Percentiles rank a stretch among this genome's conserved stretches.
These are phyloP conservation scores for Cucurbita pepo DNA, from an alignment of 306 rosid genomes.

Conservation along the genomic window DNA sequence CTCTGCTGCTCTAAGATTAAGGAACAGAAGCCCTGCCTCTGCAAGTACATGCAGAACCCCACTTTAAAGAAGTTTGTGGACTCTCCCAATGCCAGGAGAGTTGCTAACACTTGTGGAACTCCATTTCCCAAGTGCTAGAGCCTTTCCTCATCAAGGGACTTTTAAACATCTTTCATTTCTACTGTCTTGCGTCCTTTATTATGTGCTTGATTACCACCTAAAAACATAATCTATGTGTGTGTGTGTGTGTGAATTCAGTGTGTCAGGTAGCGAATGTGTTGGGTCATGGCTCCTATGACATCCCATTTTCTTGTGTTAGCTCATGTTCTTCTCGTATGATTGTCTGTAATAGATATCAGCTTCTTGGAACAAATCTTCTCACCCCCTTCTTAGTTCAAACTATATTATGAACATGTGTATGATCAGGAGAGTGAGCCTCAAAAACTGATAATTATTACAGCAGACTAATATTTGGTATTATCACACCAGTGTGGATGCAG, in stretches of 20 bases:
- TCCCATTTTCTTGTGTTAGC: background rate
- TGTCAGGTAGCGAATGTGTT: background rate
- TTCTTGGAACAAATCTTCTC: background rate
- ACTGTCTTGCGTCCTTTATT: background rate
- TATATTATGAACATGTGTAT: background rate
- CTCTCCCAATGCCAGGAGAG: slow-evolving; percentile 90
- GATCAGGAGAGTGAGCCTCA: background rate
- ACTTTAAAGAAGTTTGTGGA: slow-evolving; percentile 73
- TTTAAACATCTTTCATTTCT: background rate
- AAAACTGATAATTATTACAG: background rate
- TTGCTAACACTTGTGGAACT: slow-evolving; percentile 84
- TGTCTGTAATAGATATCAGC: background rate
- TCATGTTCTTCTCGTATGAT: background rate
- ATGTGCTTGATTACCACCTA: background rate
- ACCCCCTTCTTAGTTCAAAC: background rate
- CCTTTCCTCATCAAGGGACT: background rate
- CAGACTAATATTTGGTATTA: background rate
- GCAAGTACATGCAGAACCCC: slow-evolving; percentile 80
- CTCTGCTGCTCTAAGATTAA: slow-evolving; percentile 85
- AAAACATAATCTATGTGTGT: background rate
- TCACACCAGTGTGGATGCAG: background rate
- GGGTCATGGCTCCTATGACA: background rate
- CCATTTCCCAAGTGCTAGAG: slow-evolving; percentile 74
- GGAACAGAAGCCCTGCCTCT: slow-evolving; percentile 92
- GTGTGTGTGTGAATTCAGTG: background rate